Evolutionary conservation across 2,329 filamentous ascomycete species (phyloP).

Genomic region (Penicillium sp.): DNA sequence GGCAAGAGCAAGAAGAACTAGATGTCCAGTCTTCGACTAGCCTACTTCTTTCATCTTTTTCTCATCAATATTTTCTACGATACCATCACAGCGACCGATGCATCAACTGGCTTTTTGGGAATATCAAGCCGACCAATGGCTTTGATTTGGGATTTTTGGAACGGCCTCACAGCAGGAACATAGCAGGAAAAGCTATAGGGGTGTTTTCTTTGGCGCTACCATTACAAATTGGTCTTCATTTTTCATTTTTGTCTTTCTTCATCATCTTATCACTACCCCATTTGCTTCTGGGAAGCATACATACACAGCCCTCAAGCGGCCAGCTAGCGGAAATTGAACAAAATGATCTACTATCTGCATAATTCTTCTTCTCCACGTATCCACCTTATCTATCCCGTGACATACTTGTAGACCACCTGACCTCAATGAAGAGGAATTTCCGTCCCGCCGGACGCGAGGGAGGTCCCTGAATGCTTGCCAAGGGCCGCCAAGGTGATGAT

Average conservation of each 20-base stretch:
- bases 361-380: background rate
- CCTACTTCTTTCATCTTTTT: background rate
- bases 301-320: background rate
- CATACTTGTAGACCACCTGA: slow-evolving; percentile 6
- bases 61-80: slow-evolving; percentile 6
- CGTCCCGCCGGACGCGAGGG: slow-evolving; percentile 18
- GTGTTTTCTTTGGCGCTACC: slow-evolving; percentile 2
- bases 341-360: background rate
- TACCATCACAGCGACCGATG: slow-evolving; percentile 16
- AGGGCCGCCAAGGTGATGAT: slow-evolving; percentile 23
- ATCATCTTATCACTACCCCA: background rate
- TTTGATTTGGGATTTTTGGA: slow-evolving; percentile 4
- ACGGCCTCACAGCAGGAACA: background rate
- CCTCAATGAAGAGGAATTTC: slow-evolving; percentile 15
- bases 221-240: background rate
- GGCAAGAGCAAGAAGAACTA: slow-evolving; percentile 14
- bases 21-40: slow-evolving; percentile 9
- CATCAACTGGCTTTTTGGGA: slow-evolving; percentile 9
- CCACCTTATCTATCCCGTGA: background rate
- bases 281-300: slow-evolving; percentile 2
- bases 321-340: slow-evolving; percentile 3
- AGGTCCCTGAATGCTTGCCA: slow-evolving; percentile 21
- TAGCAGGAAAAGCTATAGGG: slow-evolving; percentile 2
- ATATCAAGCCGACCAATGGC: slow-evolving; percentile 9
- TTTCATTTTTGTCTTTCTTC: background rate